Percentiles rank a stretch among this genome's conserved stretches.
phyloP scores from a whole-genome alignment of 1,139 yeast species.

The Saccharomyces hybrid region DNA sequence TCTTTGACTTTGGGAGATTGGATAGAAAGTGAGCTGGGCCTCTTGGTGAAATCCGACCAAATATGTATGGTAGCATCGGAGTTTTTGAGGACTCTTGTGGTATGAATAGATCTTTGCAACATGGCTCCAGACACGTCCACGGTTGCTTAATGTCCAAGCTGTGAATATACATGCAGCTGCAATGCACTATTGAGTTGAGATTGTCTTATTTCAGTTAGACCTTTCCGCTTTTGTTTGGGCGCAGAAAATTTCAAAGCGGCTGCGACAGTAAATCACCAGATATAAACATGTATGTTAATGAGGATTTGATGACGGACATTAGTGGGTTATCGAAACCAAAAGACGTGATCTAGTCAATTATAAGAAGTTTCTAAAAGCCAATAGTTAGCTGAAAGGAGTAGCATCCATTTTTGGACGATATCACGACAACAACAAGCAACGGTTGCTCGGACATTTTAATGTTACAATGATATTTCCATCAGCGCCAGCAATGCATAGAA shows the following conservation, averaged over 20 bases:
- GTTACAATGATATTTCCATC: too few relatives aligned
- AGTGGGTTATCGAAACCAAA: too few relatives aligned
- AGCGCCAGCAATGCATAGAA: too few relatives aligned
- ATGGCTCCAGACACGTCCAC: conserved; percentile 2
- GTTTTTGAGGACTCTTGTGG: conserved; percentile 3
- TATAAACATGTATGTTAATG: not conserved
- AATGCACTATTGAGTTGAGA: not conserved
- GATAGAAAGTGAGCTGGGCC: conserved; percentile 19
- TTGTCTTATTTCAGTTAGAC: not conserved
- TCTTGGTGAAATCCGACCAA: conserved; percentile 23
- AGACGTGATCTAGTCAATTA: too few relatives aligned
- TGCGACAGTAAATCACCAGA: not conserved
- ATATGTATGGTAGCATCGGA: not conserved
- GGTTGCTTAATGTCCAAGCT: too few relatives aligned
- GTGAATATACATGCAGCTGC: too few relatives aligned
- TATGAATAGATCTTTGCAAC: conserved; percentile 14
- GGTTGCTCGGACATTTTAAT: too few relatives aligned
- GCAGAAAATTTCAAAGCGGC: not conserved
- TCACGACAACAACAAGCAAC: too few relatives aligned
- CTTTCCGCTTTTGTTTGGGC: not conserved
- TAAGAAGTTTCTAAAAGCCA: too few relatives aligned
- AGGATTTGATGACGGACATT: too few relatives aligned
- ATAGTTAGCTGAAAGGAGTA: too few relatives aligned
- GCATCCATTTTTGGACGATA: too few relatives aligned
- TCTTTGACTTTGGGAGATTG: conserved; percentile 13